Percentiles rank a stretch among this genome's conserved stretches.
These are phyloP conservation scores for Gastrolobium bilobum DNA, from an alignment of 306 rosid genomes.

Conservation along the genomic window DNA sequence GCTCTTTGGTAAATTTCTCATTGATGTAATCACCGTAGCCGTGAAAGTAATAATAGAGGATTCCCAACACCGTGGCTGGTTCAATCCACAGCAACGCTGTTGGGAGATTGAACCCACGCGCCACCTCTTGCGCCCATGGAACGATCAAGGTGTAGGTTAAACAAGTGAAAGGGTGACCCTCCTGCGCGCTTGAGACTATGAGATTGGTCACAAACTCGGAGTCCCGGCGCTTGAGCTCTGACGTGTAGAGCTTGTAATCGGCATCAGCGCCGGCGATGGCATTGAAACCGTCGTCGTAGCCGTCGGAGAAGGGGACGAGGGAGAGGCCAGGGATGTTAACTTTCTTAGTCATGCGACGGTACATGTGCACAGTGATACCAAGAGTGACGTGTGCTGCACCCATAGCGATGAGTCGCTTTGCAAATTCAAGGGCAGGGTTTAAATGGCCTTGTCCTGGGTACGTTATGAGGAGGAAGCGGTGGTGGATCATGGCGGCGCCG, in stretches of 20 bases:
- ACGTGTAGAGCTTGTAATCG: neutral
- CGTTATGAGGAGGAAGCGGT: conserved; percentile 44
- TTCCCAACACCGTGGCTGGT: conserved; percentile 43
- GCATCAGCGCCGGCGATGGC: neutral
- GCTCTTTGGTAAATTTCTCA: neutral
- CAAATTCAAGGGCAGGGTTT: conserved; percentile 54
- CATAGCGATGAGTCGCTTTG: conserved; percentile 43
- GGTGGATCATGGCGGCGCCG: conserved; percentile 13
- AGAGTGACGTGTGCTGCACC: conserved; percentile 47
- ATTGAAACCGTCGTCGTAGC: conserved; percentile 40
- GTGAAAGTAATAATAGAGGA: conserved; percentile 50
- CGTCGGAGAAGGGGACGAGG: conserved; percentile 47
- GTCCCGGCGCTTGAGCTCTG: conserved; percentile 38
- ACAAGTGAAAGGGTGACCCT: conserved; percentile 50
- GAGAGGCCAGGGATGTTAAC: conserved; percentile 28
- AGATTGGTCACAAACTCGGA: conserved; percentile 29
- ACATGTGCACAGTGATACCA: conserved; percentile 30
- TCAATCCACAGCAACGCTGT: conserved; percentile 47
- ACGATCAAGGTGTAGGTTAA: conserved; percentile 44
- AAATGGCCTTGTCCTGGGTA: conserved; percentile 52
- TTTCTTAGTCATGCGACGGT: conserved; percentile 24
- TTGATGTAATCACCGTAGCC: conserved; percentile 38
- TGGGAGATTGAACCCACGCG: conserved; percentile 31
- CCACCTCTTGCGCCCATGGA: conserved; percentile 54
- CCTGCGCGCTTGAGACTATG: neutral